These are phyloP conservation scores for Suhomyces yuchorum DNA, from an alignment of 1,139 yeast species.

Conservation along the genomic window DNA sequence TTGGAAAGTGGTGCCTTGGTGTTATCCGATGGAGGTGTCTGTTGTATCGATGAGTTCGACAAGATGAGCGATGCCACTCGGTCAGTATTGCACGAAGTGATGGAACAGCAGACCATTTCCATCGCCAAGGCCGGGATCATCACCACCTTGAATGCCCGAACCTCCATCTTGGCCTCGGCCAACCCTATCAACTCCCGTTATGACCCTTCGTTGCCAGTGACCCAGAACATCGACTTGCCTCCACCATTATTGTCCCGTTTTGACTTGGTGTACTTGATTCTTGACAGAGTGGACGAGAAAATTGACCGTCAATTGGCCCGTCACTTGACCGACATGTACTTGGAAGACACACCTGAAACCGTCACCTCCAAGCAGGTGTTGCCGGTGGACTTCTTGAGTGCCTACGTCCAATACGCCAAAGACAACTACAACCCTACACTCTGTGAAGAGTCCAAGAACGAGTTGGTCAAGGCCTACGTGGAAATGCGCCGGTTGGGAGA, in stretches of 20 bases:
- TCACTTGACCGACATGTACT: conserved; percentile 88
- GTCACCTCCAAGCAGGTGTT: conserved; percentile 67
- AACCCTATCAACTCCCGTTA: conserved; percentile 97
- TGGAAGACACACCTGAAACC: conserved; percentile 81
- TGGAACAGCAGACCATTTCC: conserved; percentile 98
- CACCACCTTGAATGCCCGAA: conserved; percentile 93
- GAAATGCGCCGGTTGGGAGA: conserved; percentile 95
- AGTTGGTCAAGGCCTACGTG: conserved; percentile 86
- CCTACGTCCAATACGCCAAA: conserved; percentile 90
- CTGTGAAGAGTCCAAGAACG: conserved; percentile 78
- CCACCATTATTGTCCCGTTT: conserved; percentile 94
- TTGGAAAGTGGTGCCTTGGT: conserved; percentile 96
- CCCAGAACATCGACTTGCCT: conserved; percentile 92
- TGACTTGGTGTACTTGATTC: conserved; percentile 86
- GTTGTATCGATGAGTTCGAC: conserved; percentile 98
- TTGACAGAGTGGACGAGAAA: conserved; percentile 88
- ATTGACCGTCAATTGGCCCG: conserved; percentile 84
- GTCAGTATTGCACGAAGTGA: conserved; percentile 95
- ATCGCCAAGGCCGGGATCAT: conserved; percentile 98
- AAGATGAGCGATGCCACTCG: conserved; percentile 95
- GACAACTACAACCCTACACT: conserved; percentile 77
- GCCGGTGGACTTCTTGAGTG: conserved; percentile 84
- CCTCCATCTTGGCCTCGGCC: conserved; percentile 94
- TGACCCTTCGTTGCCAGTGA: conserved; percentile 90
- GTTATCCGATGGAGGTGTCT: conserved; percentile 95